Evolutionary conservation across 306 rosid genomes (phyloP), one percentile per base, ranked within the genome.

Genomic region (Inga oerstediana): DNA sequence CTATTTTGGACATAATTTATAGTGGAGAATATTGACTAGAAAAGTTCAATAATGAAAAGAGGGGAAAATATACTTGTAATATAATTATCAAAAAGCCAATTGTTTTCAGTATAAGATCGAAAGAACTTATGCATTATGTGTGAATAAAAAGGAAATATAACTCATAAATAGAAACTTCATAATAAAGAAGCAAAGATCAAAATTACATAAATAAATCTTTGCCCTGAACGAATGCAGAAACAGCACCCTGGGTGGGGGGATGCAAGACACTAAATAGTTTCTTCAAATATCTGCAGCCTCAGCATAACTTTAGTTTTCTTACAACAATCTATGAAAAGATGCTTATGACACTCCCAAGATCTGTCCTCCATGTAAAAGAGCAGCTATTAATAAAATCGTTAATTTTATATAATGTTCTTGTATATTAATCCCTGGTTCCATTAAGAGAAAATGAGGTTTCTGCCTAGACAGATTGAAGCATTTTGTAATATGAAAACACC

Each of bases 11-110:
- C 59, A 69, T 71, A 32, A 62, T 58, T n/a, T 61, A 22, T 44
- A 72, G 69, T 5, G 49, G 81, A 81, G 37, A 61, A 80, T 45
- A 43, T 17, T n/a, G 79, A 46, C 39, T 56, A 56, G 15, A 56
- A 75, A 69, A 39, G 35, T 79, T 17, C 32, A 79, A 13, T 27
- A 27, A 30, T 64, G 41, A 64, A 30, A 30, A 24, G 30, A 19
- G 8, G 54, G 43, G 32, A 16, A 69, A 69, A 39, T 19, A 9
- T 54, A 24, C 61, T 17, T 32, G 43, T 51, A 43, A 45, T 30
- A 30, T 2, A 32, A 64, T 13, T 64, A 64, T 30, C 70, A 64
- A 4, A 62, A 62, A 62, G 4, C 15, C 67, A 61, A 27, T 24
- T 62, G 19, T 27, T 62, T 13, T 58, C 65, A 54, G 10, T 54